These are phyloP conservation scores for Wallacemonas sp. DNA, from an alignment of 208 protist genomes.

Conservation along the genomic window DNA sequence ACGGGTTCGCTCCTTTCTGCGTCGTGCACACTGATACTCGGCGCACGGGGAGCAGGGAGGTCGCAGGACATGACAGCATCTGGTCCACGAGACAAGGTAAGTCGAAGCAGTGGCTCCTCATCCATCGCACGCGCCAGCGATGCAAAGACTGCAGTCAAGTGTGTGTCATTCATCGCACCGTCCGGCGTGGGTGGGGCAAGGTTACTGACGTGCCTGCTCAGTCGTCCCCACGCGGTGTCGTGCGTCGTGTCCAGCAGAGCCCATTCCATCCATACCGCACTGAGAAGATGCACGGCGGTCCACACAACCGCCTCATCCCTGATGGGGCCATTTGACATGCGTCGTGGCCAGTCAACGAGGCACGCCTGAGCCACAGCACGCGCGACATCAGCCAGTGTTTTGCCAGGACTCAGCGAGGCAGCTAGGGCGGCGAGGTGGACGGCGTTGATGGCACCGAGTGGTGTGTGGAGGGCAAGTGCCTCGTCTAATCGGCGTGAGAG, in stretches of 20 bases:
- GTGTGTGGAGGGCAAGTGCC: conserved; percentile 25
- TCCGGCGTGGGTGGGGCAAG: no score
- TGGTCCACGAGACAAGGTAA: no score
- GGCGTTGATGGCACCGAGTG: conserved; percentile 34
- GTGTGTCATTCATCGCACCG: no score
- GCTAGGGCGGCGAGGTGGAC: conserved; percentile 42
- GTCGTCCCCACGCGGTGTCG: neutral
- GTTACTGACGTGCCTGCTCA: neutral
- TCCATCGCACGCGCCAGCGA: no score
- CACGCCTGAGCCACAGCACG: conserved; percentile 20
- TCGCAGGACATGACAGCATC: no score
- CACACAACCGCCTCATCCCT: neutral
- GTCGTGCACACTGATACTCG: no score
- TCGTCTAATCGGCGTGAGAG: conserved; percentile 47
- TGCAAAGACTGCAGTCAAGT: no score
- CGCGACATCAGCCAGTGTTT: conserved; percentile 33
- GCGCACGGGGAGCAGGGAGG: no score
- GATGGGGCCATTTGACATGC: neutral
- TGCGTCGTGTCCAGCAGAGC: conserved; percentile 23
- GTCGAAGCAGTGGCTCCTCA: no score
- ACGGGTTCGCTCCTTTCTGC: no score
- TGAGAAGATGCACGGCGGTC: conserved; percentile 13
- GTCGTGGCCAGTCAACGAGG: neutral
- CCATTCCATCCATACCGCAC: conserved; percentile 34
- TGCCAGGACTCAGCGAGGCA: conserved; percentile 36